These are phyloP conservation scores for Spirogloea muscicola DNA, from an alignment of 139 green algal genomes.

Conservation along the genomic window DNA sequence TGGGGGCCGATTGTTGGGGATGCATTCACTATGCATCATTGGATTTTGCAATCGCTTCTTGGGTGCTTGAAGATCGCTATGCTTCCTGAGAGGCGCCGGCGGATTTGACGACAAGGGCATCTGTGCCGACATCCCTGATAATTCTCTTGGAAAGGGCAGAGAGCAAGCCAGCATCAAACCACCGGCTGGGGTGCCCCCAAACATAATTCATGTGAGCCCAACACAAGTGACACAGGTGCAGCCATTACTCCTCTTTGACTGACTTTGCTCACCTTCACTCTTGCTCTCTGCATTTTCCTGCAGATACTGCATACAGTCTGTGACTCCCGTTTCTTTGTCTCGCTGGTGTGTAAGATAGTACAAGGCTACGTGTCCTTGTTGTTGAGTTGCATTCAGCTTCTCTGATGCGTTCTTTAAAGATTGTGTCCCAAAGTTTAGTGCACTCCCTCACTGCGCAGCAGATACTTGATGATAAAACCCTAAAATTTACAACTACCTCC, in stretches of 20 bases:
- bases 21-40: neutral
- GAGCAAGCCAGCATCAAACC: neutral
- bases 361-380: neutral
- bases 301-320: too few relatives aligned
- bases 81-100: constrained; percentile 45
- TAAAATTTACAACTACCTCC: too few relatives aligned
- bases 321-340: too few relatives aligned
- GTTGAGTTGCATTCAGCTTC: neutral
- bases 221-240: neutral
- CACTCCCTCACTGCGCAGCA: too few relatives aligned
- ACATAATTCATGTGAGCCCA: neutral
- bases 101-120: neutral
- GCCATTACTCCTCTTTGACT: neutral
- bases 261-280: neutral
- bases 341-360: too few relatives aligned
- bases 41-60: constrained; percentile 40
- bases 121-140: neutral
- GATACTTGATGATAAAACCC: too few relatives aligned
- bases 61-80: constrained; percentile 29
- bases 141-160: neutral
- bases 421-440: neutral
- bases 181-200: neutral
- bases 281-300: too few relatives aligned
- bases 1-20: neutral
- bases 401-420: neutral